Conservation (phyloP, 345 rosid species). For the Nephelium lappaceum region DNA sequence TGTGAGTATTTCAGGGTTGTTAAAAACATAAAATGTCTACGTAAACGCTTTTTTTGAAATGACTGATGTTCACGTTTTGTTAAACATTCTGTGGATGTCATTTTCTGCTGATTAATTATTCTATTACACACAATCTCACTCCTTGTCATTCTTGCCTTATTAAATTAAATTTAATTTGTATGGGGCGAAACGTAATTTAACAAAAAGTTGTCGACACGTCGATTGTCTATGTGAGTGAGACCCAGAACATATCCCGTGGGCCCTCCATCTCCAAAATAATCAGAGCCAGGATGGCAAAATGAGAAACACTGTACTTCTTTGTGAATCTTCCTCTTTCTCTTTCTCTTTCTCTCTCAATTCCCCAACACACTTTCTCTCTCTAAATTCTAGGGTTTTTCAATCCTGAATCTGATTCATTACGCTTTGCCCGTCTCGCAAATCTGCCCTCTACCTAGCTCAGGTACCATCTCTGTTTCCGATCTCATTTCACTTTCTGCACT, state of each 20-base stretch:
- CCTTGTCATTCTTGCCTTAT: background rate
- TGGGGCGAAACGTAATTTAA: background rate
- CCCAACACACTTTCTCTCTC: background rate
- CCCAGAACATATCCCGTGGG: conserved; percentile 42
- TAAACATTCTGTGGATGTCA: background rate
- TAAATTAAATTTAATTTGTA: background rate
- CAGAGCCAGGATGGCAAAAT: conserved; percentile 35
- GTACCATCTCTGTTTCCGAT: conserved; percentile 21
- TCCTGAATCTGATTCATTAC: conserved; percentile 23
- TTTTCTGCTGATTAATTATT: background rate
- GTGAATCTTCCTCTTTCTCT: background rate
- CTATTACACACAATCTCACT: background rate
- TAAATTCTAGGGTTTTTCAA: conserved; percentile 36
- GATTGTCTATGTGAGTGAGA: conserved; percentile 25
- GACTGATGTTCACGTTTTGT: no score
- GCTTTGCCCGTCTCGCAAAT: background rate
- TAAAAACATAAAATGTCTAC: no score
- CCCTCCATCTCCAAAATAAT: conserved; percentile 39
- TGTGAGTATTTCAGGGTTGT: no score
- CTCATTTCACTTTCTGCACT: conserved; percentile 2
- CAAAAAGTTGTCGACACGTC: background rate
- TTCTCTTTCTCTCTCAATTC: background rate
- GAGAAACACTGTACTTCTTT: background rate
- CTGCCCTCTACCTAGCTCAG: background rate
- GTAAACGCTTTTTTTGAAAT: no score